Conservation (phyloP, 305 asterid species). For the Lippia alba region DNA sequence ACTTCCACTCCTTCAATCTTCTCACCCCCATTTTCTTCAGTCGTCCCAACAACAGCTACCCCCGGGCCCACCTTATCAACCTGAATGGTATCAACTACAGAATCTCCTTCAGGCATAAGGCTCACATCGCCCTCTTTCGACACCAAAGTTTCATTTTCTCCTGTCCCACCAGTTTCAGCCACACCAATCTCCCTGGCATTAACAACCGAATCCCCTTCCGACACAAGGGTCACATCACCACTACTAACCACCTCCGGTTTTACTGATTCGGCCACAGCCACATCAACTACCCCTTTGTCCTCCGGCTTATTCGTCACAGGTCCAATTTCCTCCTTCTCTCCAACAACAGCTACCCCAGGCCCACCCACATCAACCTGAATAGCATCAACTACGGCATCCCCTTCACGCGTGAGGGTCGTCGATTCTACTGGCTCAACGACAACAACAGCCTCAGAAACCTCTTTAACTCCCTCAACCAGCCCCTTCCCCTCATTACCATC, state of each 20-base stretch:
- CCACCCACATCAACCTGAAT: constrained; percentile 45
- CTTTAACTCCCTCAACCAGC: constrained; percentile 28
- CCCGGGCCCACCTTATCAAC: constrained; percentile 45
- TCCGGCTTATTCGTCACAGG: constrained; percentile 32
- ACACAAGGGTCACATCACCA: constrained; percentile 40
- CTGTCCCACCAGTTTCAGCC: constrained; percentile 61
- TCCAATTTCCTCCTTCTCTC: constrained; percentile 40
- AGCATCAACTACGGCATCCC: constrained; percentile 46
- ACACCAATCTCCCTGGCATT: constrained; percentile 81
- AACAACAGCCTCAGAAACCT: constrained; percentile 26
- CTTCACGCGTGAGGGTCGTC: constrained; percentile 42
- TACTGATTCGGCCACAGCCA: constrained; percentile 31
- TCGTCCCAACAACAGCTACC: constrained; percentile 53
- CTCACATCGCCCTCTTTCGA: constrained; percentile 26
- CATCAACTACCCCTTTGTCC: constrained; percentile 29
- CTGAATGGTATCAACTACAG: constrained; percentile 45
- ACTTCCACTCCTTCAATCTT: constrained; percentile 40
- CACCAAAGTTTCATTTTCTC: neutral
- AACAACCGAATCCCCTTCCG: constrained; percentile 56
- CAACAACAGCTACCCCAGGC: constrained; percentile 50
- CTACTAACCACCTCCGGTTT: constrained; percentile 38
- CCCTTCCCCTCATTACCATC: neutral
- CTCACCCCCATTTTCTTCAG: constrained; percentile 37
- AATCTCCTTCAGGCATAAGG: constrained; percentile 46
- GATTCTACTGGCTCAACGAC: constrained; percentile 21